A percentile compares a stretch with the other conserved stretches of the same genome.
Evolutionary conservation across 176 grass and related monocot species (phyloP).

Genomic region (Tillandsia fasciculata): DNA sequence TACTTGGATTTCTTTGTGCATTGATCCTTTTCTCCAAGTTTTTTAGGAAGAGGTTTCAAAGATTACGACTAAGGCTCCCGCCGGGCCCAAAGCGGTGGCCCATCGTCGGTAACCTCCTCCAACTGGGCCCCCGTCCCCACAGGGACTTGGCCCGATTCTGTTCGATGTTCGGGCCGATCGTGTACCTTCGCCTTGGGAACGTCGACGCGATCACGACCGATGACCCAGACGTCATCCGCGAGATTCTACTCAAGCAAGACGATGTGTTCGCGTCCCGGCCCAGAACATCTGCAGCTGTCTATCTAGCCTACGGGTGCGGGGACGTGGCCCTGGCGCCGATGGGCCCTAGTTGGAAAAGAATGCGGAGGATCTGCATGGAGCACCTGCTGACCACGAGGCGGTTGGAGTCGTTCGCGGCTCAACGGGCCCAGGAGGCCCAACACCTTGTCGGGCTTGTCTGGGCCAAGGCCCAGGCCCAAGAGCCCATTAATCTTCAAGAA

Average conservation of each 20-base stretch:
- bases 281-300: constrained; percentile 56
- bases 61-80: constrained; percentile 43
- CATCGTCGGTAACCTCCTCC: constrained; percentile 71
- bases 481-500: constrained; percentile 63
- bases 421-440: constrained; percentile 49
- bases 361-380: constrained; percentile 82
- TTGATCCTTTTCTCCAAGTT: constrained; percentile 30
- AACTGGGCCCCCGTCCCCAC: constrained; percentile 68
- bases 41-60: constrained; percentile 29
- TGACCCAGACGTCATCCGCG: constrained; percentile 77
- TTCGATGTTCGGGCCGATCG: constrained; percentile 57
- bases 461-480: constrained; percentile 30
- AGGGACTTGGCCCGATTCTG: constrained; percentile 76
- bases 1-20: constrained; percentile 43
- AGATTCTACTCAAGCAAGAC: constrained; percentile 81
- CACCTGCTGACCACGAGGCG: constrained; percentile 75
- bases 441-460: constrained; percentile 60
- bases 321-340: constrained; percentile 70
- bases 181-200: constrained; percentile 78
- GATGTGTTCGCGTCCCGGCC: constrained; percentile 82
- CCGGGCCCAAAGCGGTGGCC: constrained; percentile 77
- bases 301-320: constrained; percentile 62
- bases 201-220: constrained; percentile 84
- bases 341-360: constrained; percentile 78
- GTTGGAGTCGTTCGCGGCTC: constrained; percentile 55